Evolutionary conservation across 208 protist species (phyloP).

Genomic region (Plasmodiophora brassicae): DNA sequence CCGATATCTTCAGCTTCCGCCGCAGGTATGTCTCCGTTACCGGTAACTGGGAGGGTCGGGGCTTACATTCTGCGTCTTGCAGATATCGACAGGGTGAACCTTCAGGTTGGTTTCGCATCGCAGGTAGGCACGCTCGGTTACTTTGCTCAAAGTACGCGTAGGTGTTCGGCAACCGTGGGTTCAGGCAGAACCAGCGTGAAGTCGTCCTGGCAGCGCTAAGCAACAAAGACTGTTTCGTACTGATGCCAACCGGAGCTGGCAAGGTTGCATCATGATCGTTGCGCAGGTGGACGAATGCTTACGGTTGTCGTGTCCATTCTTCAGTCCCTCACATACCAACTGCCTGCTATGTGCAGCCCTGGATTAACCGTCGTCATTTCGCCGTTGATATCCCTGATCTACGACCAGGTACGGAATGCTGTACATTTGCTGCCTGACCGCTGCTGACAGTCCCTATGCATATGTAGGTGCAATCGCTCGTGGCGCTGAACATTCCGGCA

Average conservation of each 20-base stretch:
- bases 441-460: not conserved
- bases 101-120: too few relatives aligned
- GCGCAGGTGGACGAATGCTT: not conserved
- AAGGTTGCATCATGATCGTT: not conserved
- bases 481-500: not conserved
- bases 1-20: too few relatives aligned
- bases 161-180: conserved; percentile 26
- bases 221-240: conserved; percentile 49
- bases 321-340: conserved; percentile 47
- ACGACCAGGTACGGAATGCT: conserved; percentile 64
- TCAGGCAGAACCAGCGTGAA: conserved; percentile 29
- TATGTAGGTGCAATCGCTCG: not conserved
- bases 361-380: conserved; percentile 51
- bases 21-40: too few relatives aligned
- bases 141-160: too few relatives aligned
- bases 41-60: too few relatives aligned
- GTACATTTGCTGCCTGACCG: not conserved
- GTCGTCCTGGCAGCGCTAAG: conserved; percentile 27
- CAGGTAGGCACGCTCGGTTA: too few relatives aligned
- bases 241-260: conserved; percentile 54
- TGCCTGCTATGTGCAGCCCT: conserved; percentile 33
- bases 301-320: not conserved
- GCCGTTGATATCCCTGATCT: conserved; percentile 56
- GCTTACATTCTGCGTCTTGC: too few relatives aligned
- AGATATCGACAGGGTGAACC: too few relatives aligned